Conservation (phyloP, 441 rosid species). For the Croton setiger region DNA sequence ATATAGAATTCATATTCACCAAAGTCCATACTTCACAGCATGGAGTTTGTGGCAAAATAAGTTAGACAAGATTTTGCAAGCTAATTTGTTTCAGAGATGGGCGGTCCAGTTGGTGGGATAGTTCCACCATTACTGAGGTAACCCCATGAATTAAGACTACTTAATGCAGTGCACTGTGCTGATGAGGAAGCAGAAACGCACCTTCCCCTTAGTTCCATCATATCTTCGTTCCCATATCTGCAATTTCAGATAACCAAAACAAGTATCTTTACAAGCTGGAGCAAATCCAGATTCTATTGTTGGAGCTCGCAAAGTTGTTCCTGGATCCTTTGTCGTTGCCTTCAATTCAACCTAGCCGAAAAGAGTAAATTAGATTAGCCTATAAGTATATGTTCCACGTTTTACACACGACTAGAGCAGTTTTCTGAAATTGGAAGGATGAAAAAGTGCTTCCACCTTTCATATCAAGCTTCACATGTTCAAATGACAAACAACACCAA, state of each 20-base stretch:
- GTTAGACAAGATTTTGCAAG: not conserved
- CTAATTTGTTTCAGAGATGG: not conserved
- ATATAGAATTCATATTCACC: not conserved
- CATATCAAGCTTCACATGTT: not conserved
- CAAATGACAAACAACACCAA: not conserved
- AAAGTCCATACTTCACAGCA: not conserved
- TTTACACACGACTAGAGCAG: not conserved
- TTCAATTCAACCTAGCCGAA: conserved; percentile 67
- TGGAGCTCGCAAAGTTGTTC: conserved; percentile 88
- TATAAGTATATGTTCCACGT: not conserved
- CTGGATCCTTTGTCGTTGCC: conserved; percentile 68
- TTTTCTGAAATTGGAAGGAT: not conserved
- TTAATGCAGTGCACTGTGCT: no score
- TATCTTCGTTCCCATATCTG: conserved; percentile 73
- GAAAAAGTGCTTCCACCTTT: conserved; percentile 6
- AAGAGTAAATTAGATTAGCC: conserved; percentile 4
- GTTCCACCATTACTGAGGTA: not conserved
- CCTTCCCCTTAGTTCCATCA: conserved; percentile 90
- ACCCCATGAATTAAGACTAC: not conserved
- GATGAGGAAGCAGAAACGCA: conserved; percentile 19
- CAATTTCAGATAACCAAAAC: conserved; percentile 70
- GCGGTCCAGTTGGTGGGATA: conserved; percentile 4
- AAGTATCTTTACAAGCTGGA: conserved; percentile 89
- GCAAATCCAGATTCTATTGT: conserved; percentile 75
- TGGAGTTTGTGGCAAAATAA: not conserved